Evolutionary conservation across 2,329 filamentous ascomycete genomes (phyloP).

Genomic region (Cordyceps pruinosa): DNA sequence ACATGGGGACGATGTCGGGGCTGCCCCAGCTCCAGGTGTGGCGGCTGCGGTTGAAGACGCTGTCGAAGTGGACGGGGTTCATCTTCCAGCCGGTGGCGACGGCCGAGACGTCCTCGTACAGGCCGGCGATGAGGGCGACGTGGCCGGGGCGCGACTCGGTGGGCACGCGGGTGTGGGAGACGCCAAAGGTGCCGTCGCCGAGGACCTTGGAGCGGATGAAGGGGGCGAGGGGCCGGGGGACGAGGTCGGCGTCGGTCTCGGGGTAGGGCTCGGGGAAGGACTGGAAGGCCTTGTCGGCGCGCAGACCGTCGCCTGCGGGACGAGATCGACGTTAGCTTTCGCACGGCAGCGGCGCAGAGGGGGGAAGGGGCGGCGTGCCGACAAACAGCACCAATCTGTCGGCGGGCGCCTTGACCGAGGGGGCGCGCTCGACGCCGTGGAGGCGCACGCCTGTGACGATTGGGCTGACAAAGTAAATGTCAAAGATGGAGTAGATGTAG

Average conservation of each 20-base stretch:
- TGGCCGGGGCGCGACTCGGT: slow-evolving; percentile 95
- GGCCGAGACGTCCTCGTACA: slow-evolving; percentile 96
- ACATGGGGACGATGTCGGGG: slow-evolving; percentile 96
- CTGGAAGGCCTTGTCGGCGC: slow-evolving; percentile 97
- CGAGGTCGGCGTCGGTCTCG: slow-evolving; percentile 55
- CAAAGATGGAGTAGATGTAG: slow-evolving; percentile 94
- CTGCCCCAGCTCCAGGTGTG: slow-evolving; percentile 99
- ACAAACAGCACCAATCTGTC: slow-evolving; percentile 90
- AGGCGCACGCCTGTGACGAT: slow-evolving; percentile 93
- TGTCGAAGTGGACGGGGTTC: slow-evolving; percentile 97
- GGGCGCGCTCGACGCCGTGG: slow-evolving; percentile 60
- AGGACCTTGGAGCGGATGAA: slow-evolving; percentile 86
- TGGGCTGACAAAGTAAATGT: slow-evolving; percentile 97
- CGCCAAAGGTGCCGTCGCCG: slow-evolving; percentile 87
- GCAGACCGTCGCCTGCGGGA: slow-evolving; percentile 70
- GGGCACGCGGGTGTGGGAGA: slow-evolving; percentile 93
- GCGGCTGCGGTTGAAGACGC: slow-evolving; percentile 91
- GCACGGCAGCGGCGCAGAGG: neutral
- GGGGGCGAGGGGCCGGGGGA: slow-evolving; percentile 75
- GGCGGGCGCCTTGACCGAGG: slow-evolving; percentile 63
- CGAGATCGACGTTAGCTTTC: slow-evolving; percentile 6
- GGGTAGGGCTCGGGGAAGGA: slow-evolving; percentile 82
- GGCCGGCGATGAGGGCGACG: slow-evolving; percentile 89
- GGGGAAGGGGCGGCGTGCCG: slow-evolving; percentile 44
- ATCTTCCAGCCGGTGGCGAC: slow-evolving; percentile 98